Evolutionary conservation across 1,284 basidiomycete species (phyloP).

Genomic region (Polyporus tsugae): DNA sequence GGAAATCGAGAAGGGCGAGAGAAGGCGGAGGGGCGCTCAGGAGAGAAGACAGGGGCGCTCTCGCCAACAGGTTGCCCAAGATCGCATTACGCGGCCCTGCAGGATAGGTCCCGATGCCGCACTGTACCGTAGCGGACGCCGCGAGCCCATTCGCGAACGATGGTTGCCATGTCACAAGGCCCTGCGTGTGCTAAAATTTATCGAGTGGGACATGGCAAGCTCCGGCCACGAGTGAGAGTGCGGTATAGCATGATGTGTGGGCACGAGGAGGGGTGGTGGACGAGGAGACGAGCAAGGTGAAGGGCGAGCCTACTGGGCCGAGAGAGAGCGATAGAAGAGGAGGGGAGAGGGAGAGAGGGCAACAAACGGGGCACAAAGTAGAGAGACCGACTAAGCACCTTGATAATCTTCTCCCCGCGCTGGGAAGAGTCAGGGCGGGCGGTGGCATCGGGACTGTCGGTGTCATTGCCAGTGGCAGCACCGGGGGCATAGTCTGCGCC

Average conservation of each 20-base stretch:
- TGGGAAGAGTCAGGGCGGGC: conserved; percentile 48
- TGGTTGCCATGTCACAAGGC: conserved; percentile 33
- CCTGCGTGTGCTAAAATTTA: conserved; percentile 17
- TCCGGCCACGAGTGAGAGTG: conserved; percentile 28
- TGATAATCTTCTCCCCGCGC: conserved; percentile 83
- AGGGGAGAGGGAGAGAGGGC: conserved; percentile 21
- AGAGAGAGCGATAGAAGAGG: conserved; percentile 45
- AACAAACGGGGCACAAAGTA: conserved; percentile 41
- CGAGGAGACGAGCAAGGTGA: conserved; percentile 25
- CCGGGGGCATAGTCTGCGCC: conserved; percentile 54
- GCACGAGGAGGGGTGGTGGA: conserved; percentile 23
- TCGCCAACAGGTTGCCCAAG: conserved; percentile 22
- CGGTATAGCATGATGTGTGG: conserved; percentile 25
- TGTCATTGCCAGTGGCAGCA: conserved; percentile 33
- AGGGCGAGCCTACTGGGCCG: conserved; percentile 35
- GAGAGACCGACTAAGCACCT: conserved; percentile 85
- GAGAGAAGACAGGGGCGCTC: conserved; percentile 24
- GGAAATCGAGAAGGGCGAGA: conserved; percentile 20
- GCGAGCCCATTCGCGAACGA: conserved; percentile 23
- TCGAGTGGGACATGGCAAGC: conserved; percentile 33
- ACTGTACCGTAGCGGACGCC: conserved; percentile 21
- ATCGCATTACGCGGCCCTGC: conserved; percentile 22
- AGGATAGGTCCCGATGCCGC: conserved; percentile 20
- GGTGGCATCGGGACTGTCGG: conserved; percentile 26
- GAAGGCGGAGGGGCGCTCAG: conserved; percentile 17